Conservation (phyloP, 176 grass and related monocot species). For the Raddia distichophylla region DNA sequence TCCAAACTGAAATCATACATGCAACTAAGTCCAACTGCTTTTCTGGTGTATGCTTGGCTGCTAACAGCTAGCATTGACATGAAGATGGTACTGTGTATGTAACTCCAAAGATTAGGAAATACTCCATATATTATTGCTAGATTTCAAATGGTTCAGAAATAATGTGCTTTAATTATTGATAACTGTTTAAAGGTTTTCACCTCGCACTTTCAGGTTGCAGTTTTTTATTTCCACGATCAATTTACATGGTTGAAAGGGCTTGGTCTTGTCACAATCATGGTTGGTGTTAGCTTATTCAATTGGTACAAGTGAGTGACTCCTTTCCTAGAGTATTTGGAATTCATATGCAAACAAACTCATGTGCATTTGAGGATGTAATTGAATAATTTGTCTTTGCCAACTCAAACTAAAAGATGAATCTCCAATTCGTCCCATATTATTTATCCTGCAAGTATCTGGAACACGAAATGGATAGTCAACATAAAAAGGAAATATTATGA, state of each 20-base stretch:
- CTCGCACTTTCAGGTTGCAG: constrained; percentile 79
- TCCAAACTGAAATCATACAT: constrained; percentile 14
- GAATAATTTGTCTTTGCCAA: constrained; percentile 16
- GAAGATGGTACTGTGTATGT: constrained; percentile 15
- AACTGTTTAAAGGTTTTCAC: constrained; percentile 20
- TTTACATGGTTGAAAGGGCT: constrained; percentile 87
- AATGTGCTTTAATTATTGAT: constrained; percentile 8
- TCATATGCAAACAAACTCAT: neutral
- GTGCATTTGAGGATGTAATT: neutral
- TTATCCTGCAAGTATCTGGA: no score
- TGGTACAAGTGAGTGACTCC: constrained; percentile 93
- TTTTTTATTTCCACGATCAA: constrained; percentile 96
- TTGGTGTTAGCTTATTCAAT: constrained; percentile 98
- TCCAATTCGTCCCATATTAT: no score
- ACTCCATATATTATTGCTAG: constrained; percentile 19
- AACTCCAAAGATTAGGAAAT: constrained; percentile 2
- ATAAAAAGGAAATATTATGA: no score
- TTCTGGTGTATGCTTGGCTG: constrained; percentile 13
- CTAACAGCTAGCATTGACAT: constrained; percentile 13
- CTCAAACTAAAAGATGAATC: constrained; percentile 4
- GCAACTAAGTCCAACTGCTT: neutral
- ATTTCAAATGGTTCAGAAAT: constrained; percentile 8
- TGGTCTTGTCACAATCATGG: constrained; percentile 88
- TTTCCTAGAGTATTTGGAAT: constrained; percentile 31
- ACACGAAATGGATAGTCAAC: no score